A percentile compares a stretch with the other conserved stretches of the same genome.
These are phyloP conservation scores for Leishmania gerbilli DNA, from an alignment of 208 protist species.

Conservation along the genomic window DNA sequence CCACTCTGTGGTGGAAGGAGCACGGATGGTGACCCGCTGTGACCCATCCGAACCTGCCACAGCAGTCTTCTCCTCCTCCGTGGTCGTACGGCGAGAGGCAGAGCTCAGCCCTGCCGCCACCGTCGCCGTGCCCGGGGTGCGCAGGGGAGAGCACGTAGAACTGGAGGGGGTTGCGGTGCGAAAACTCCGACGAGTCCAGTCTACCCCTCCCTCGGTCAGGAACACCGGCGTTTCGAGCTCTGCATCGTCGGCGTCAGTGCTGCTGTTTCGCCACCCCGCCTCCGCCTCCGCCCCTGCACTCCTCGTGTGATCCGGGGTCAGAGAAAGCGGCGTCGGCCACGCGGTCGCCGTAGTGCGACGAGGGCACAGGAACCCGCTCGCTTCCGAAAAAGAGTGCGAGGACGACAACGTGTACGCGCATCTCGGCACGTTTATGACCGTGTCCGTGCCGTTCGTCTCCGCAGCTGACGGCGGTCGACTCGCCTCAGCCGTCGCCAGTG, in stretches of 20 bases:
- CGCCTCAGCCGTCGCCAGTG: not conserved
- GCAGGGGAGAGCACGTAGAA: not conserved
- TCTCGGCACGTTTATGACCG: not conserved
- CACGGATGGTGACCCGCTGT: not conserved
- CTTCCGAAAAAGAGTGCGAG: not conserved
- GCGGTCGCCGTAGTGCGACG: not conserved
- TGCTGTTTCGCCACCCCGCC: not conserved
- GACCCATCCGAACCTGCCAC: not conserved
- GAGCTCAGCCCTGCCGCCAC: not conserved
- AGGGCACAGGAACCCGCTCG: not conserved
- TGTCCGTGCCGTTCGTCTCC: not conserved
- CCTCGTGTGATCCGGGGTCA: not conserved
- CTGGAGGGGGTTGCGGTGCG: not conserved
- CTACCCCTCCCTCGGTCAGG: slow-evolving; percentile 16
- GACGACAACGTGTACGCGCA: not conserved
- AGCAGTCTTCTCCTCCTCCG: not conserved
- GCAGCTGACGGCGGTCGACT: not conserved
- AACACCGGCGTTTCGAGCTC: slow-evolving; percentile 9
- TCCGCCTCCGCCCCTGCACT: not conserved
- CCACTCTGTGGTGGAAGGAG: not conserved
- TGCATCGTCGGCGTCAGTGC: not conserved
- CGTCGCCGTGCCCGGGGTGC: not conserved
- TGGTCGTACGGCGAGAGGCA: not conserved
- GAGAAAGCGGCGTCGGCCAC: too few species aligned
- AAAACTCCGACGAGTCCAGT: not conserved